Evolutionary conservation across 495 filamentous ascomycete species (phyloP).

Genomic region (Hypoxylon fuscum): DNA sequence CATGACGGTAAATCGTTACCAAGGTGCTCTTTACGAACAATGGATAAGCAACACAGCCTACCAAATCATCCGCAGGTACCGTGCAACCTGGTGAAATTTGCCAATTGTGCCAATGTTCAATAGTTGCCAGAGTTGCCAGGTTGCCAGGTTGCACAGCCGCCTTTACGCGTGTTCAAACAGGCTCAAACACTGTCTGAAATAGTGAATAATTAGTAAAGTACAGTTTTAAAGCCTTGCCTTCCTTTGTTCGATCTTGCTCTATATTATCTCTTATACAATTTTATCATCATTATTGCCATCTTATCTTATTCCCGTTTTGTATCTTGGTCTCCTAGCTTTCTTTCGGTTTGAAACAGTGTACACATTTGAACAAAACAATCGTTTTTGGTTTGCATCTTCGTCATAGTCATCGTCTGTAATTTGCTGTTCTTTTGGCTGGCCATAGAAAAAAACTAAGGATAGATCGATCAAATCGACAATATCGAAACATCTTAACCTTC

Average conservation of each 20-base stretch:
- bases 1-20: conserved; percentile 28
- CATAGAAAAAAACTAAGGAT: conserved; percentile 14
- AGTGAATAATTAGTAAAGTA: too few species aligned
- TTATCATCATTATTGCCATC: too few species aligned
- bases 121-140: too few species aligned
- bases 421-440: conserved; percentile 28
- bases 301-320: too few species aligned
- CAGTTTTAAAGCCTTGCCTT: too few species aligned
- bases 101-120: too few species aligned
- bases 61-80: background rate
- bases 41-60: conserved; percentile 33
- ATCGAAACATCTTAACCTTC: background rate
- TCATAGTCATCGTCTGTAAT: background rate
- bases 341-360: conserved; percentile 1
- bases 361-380: conserved; percentile 4
- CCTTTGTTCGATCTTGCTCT: too few species aligned
- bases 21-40: conserved; percentile 7
- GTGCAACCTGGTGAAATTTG: background rate
- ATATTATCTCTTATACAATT: conserved; percentile 1
- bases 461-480: background rate
- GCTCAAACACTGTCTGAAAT: too few species aligned
- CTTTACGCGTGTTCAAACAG: conserved; percentile 12
- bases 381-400: background rate
- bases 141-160: conserved; percentile 20
- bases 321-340: conserved; percentile 12